These are phyloP conservation scores for grape (Vitis vinifera) DNA, from an alignment of 164 flowering plant genomes.

Conservation along the genomic window ASM3070453v1 NC_081805.1:2386501-2387000, in stretches of 20 bases:
- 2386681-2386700: no score
- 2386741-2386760: not conserved
- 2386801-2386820: not conserved
- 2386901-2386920: constrained; percentile 27
- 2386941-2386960: not conserved
- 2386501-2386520: no score
- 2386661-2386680: no score
- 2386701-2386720: no score
- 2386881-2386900: not conserved
- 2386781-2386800: constrained; percentile 13
- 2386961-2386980: not conserved
- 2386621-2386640: no score
- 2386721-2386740: not conserved
- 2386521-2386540: no score
- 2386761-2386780: constrained; percentile 13
- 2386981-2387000: not conserved
- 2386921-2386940: constrained; percentile 19
- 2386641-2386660: no score
- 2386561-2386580: no score
- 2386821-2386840: not conserved
- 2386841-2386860: no score
- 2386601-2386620: no score
- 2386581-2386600: no score
- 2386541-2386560: no score
- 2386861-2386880: not conserved